Base-by-base conservation (phyloP, 148 eudicot species). In the Rhododendron ferrugineum region DNA sequence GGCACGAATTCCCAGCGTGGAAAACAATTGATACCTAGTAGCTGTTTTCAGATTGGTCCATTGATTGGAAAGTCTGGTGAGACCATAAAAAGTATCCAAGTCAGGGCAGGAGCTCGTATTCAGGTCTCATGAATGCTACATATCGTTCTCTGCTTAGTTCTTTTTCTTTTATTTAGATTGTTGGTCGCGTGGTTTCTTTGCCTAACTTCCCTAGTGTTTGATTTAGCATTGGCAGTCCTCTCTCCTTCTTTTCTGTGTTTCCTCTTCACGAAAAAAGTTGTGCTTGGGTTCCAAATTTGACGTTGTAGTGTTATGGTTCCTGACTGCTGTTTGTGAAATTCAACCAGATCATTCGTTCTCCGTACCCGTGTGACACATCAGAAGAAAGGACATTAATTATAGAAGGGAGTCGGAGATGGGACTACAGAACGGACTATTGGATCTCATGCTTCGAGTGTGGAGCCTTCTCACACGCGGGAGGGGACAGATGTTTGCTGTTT, bases 61-160 rank as follows among this genome's bases (percentile, higher is more conserved):
- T 93, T 97, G 10, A 97, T 97, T 88, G 99, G 99, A 3, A 97
- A 97, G 90, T 95, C 94, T 84, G 99, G 99, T 30, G 99, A 97
- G 88, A 94, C 99, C 82, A 95, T 97, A 80, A 97, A 95, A 86
- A 93, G 68, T 88, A 95, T 97, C 87, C 99, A 97, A 88, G 89
- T 92, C 78, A 90, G 88, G 16, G 83, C 98, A 85, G 97, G 96
- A 83, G 99, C 99, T 73, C 95, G 96, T 85, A 95, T 97, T 85
- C 99, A 97, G 98, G 99, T 96, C 60, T 34, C 80, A 79, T 11
- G 18, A 62, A 14, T 64, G n/a, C 10, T 37, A 9, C n/a, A 23
- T 7, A 37, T 75, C 23, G 28, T 52, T 76, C 28, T 56, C 34
- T 60, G 78, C 14, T 34, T 74, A 18, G 52, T 20, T n/a, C 30